Base-by-base conservation (phyloP, 768 basidiomycete genomes). In the Hydnum rufescens region DNA sequence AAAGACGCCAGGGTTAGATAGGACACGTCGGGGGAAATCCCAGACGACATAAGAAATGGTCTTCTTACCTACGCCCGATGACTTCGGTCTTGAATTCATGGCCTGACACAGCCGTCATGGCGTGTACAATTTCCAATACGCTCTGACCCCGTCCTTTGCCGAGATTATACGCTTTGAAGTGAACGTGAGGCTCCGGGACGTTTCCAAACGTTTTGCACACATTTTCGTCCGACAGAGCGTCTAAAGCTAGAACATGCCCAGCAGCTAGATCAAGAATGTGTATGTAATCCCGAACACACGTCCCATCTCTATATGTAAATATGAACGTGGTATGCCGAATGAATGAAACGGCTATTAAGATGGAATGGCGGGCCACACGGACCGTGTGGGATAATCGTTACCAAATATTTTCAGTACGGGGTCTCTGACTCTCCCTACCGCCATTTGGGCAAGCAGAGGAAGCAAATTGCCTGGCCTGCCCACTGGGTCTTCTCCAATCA, bases 321-420 rank as follows among this genome's bases (percentile, higher is more conserved):
- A 47, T 8, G 34, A 39, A 19, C 34, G 32, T 26, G 32, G 23
- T 29, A 13, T 46, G 25, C 26, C 32, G 28, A 36, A 19, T 22
- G 51, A 4, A 18, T 53, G 30, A 60, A 8, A 39, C 34, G 34
- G 8, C n/a, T n/a, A n/a, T n/a, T n/a, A n/a, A n/a, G n/a, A 51
- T 60, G 32, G 55, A 43, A 30, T 16, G 44, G 25, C 13, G 26
- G 26, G 16, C 1, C 26, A 4, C 3, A 68, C 78, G 60, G 58
- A 88, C 82, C 74, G 78, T 0, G 95, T 99, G 22, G 92, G 89
- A 65, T 95, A 99, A 66, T 99, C 89, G 63, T 93, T 84, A 29
- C 95, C 93, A 62, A 97, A 99, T 3, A 99, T 84, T 62, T 84
- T 81, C 31, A 81, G 62, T 4, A 73, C 74, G 22, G 66, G 59